These are phyloP conservation scores for Chalciporus pseudorubinellus DNA, from an alignment of 768 basidiomycete genomes.

Conservation along the genomic window DNA sequence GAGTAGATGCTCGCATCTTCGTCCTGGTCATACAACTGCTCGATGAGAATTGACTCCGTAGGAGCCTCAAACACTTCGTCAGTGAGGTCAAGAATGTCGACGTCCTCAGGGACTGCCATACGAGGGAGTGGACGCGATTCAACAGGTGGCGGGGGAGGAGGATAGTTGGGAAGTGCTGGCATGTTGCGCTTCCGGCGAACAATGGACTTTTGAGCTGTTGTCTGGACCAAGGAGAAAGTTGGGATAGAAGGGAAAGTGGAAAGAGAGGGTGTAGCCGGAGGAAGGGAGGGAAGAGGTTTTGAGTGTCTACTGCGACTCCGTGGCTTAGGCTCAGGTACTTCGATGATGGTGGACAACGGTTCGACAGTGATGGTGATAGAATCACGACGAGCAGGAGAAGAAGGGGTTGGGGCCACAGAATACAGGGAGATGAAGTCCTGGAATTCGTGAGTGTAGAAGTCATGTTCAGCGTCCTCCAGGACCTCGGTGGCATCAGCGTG, in stretches of 20 bases:
- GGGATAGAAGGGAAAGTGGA: constrained; percentile 29
- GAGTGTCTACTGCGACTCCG: constrained; percentile 37
- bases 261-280: constrained; percentile 34
- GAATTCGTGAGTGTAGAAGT: constrained; percentile 59
- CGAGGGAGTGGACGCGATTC: constrained; percentile 51
- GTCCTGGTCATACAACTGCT: constrained; percentile 10
- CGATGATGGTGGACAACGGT: not conserved
- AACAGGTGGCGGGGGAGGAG: constrained; percentile 21
- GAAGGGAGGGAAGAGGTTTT: constrained; percentile 41
- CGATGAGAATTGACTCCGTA: not conserved
- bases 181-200: constrained; percentile 23
- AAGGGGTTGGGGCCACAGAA: constrained; percentile 35
- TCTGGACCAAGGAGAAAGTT: constrained; percentile 30
- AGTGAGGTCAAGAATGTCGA: constrained; percentile 30
- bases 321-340: constrained; percentile 24
- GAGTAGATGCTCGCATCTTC: constrained; percentile 34
- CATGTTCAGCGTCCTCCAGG: constrained; percentile 48
- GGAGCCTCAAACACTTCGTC: constrained; percentile 19
- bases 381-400: constrained; percentile 37
- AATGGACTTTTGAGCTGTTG: constrained; percentile 11
- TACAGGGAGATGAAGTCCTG: constrained; percentile 49
- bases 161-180: constrained; percentile 12
- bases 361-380: constrained; percentile 31
- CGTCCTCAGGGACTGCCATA: constrained; percentile 45
- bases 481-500: constrained; percentile 19